These are phyloP conservation scores for Botrytis fragariae DNA, from an alignment of 2,329 filamentous ascomycete genomes.

Conservation along the genomic window DNA sequence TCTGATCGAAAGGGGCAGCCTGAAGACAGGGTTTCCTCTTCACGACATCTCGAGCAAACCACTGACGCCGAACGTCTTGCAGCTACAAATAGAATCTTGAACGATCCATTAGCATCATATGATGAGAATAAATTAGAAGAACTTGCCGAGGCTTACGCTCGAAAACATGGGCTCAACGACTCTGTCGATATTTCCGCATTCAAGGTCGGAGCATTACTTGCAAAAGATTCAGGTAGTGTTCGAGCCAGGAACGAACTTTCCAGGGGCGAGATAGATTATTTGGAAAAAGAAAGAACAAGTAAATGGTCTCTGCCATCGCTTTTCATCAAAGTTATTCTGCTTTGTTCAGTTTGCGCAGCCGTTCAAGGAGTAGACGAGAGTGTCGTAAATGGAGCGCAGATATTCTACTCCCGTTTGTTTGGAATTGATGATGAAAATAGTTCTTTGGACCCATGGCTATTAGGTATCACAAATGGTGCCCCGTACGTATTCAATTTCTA, in stretches of 20 bases:
- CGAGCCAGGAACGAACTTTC: constrained; percentile 48
- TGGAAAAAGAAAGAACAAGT: constrained; percentile 60
- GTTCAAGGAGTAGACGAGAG: constrained; percentile 72
- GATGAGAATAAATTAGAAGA: background rate
- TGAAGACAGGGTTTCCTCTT: background rate
- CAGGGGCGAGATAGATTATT: constrained; percentile 53
- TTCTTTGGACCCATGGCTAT: constrained; percentile 50
- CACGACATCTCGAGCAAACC: background rate
- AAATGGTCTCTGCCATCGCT: constrained; percentile 67
- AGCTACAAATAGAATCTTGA: background rate
- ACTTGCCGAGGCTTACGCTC: constrained; percentile 51
- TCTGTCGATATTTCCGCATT: constrained; percentile 59
- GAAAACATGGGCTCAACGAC: constrained; percentile 52
- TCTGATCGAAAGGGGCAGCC: background rate
- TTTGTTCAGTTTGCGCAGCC: constrained; percentile 66
- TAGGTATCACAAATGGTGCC: constrained; percentile 60
- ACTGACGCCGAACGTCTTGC: constrained; percentile 5
- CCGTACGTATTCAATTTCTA: constrained; percentile 37
- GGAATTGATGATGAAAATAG: constrained; percentile 53
- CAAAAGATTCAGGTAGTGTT: constrained; percentile 46
- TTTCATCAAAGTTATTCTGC: constrained; percentile 50
- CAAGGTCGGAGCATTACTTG: constrained; percentile 57
- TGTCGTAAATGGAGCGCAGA: constrained; percentile 66
- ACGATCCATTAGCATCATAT: background rate
- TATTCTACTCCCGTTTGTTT: constrained; percentile 62